A percentile compares a stretch with the other conserved stretches of the same genome.
These are phyloP conservation scores for Ilyonectria robusta DNA, from an alignment of 2,329 filamentous ascomycete species.

Conservation along the genomic window DNA sequence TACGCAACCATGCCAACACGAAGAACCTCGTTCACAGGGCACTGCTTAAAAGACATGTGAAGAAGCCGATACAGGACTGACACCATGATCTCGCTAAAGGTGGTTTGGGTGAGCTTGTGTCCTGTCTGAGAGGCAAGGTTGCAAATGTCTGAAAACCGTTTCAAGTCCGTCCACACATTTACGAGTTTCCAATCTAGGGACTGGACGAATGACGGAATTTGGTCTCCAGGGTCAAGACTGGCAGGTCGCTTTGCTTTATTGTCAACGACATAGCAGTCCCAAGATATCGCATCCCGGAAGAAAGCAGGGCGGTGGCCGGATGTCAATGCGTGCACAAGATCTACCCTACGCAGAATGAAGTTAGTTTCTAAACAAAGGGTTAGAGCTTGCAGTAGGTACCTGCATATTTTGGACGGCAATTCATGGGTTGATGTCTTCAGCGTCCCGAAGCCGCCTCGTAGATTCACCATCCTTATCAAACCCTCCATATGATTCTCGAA, in stretches of 20 bases:
- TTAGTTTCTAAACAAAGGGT: background rate
- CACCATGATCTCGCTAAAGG: conserved; percentile 40
- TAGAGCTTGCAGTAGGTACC: conserved; percentile 16
- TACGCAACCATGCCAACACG: conserved; percentile 35
- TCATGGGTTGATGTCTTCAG: conserved; percentile 36
- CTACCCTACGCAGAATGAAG: conserved; percentile 23
- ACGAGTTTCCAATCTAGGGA: conserved; percentile 29
- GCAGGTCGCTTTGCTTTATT: background rate
- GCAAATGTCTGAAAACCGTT: conserved; percentile 32
- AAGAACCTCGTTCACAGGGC: conserved; percentile 19
- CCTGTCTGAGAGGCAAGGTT: conserved; percentile 39
- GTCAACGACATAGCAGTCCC: conserved; percentile 30
- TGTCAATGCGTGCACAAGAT: conserved; percentile 31
- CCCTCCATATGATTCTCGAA: conserved; percentile 36
- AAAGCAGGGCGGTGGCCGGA: conserved; percentile 34
- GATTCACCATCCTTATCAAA: conserved; percentile 34
- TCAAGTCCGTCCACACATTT: conserved; percentile 34
- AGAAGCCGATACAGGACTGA: conserved; percentile 35
- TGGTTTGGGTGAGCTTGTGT: conserved; percentile 33
- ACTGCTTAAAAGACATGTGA: conserved; percentile 17
- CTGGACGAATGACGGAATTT: conserved; percentile 2
- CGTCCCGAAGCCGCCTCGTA: conserved; percentile 37
- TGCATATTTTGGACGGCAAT: conserved; percentile 41
- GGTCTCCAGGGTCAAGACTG: background rate
- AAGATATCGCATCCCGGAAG: conserved; percentile 30